Conservation (phyloP, 139 green algal genomes). For the Astrephomene gubernaculifera region DNA sequence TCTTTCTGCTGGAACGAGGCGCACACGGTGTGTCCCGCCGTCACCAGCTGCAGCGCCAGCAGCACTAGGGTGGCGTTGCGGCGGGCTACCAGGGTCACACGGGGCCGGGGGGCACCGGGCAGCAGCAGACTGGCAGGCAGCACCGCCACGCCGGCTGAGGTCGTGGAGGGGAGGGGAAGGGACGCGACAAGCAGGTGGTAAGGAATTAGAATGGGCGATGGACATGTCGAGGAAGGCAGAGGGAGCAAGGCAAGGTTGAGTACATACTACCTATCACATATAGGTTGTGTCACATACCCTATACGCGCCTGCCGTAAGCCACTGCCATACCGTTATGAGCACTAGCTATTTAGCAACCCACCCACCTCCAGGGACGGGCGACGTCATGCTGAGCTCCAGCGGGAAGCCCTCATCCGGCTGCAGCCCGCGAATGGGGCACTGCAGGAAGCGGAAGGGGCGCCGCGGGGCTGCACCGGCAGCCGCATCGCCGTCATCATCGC, state of each 20-base stretch:
- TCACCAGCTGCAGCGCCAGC: not conserved
- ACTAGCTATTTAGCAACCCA: no score
- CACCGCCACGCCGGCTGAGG: not conserved
- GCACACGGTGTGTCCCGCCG: not conserved
- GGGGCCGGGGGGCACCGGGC: not conserved
- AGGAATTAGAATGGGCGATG: no score
- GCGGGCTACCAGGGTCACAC: not conserved
- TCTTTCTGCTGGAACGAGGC: conserved; percentile 14
- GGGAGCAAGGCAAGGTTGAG: no score
- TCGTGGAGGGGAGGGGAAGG: no score
- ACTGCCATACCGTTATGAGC: no score
- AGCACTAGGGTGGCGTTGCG: not conserved
- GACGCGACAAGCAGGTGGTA: no score
- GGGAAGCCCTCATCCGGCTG: not conserved
- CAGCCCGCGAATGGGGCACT: not conserved
- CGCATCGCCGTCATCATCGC: no score
- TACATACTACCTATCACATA: no score
- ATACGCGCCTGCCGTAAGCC: no score
- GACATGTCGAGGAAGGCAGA: no score
- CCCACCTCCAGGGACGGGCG: not conserved
- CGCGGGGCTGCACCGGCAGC: not conserved
- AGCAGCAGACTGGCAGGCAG: not conserved
- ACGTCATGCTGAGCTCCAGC: not conserved
- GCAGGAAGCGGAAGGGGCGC: not conserved
- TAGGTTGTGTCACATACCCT: no score